Base-by-base conservation (phyloP, 345 rosid species). In the Brassica carinata region DNA sequence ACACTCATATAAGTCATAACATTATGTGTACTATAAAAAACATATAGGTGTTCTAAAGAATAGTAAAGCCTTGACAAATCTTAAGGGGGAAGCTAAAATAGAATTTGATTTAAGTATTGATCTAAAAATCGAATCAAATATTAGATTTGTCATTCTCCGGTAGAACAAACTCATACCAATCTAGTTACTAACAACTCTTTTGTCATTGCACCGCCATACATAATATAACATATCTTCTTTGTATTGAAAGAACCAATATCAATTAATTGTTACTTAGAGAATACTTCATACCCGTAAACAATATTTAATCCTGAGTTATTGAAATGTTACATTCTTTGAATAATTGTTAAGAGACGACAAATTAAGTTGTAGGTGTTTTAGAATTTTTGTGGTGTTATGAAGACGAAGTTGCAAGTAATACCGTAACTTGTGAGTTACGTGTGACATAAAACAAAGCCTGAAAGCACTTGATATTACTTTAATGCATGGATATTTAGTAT, bases 31-130 rank as follows among this genome's bases (percentile, higher is more conserved):
- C 7, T 2, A 14, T 13, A 29, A 64, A 5, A 31, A 7, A 31
- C 68, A 7, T 33, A 3, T 26, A 11, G 34, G 34, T 27, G 33
- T 10, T 10, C 66, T 62, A 62, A 11, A 11, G 34, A 27, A 57
- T 31, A 30, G 31, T 53, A 57, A 57, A 45, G 30, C 40, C 57
- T 67, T 36, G 36, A 36, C 29, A 8, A 76, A 67, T 55, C 79
- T 67, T 67, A 34, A 76, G 64, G 3, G 11, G 2, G 30, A 67
- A 75, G 79, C 73, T 67, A 67, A 34, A 34, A 8, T 26, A 75
- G 38, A 18, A n/a, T 40, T 4, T 31, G 33, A 31, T 64, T 23
- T 45, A 51, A 8, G 38, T 15, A 57, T 36, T 38, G 19, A 55
- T 75, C 55, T 63, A 15, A 23, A 66, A 66, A 55, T 23, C 53